phyloP scores from a whole-genome alignment of 305 asterid genomes.

The Fraxinus sp. region DNA sequence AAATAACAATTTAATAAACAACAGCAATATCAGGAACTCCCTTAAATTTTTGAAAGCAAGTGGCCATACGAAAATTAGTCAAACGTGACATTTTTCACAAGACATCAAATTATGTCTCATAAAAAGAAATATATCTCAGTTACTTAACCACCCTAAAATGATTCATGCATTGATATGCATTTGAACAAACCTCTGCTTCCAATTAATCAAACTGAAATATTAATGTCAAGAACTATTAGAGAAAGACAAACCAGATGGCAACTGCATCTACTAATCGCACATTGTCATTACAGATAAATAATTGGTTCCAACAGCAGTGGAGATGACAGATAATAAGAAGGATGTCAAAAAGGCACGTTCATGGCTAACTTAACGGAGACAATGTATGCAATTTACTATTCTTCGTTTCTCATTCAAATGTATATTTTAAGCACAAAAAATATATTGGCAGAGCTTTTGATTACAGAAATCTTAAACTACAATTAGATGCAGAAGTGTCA shows the following conservation, averaged over 20 bases:
- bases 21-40: not conserved
- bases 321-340: not conserved
- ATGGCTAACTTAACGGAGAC: not conserved
- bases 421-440: not conserved
- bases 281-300: not conserved
- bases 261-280: not conserved
- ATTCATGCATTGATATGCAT: not conserved
- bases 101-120: not conserved
- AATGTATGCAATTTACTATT: not conserved
- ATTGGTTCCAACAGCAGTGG: not conserved
- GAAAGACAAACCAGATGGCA: not conserved
- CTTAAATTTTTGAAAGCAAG: not conserved
- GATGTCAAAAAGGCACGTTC: not conserved
- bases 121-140: not conserved
- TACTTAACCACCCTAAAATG: not conserved
- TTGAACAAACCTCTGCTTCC: not conserved
- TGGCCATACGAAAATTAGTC: not conserved
- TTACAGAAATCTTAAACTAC: not conserved
- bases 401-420: not conserved
- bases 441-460: not conserved
- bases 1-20: not conserved
- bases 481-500: not conserved
- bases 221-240: not conserved
- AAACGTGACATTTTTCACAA: not conserved
- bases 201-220: not conserved